A percentile compares a stretch with the other conserved stretches of the same genome.
These are phyloP conservation scores for Halophytophthora polymorphica DNA, from an alignment of 352 stramenopile genomes.

Conservation along the genomic window DNA sequence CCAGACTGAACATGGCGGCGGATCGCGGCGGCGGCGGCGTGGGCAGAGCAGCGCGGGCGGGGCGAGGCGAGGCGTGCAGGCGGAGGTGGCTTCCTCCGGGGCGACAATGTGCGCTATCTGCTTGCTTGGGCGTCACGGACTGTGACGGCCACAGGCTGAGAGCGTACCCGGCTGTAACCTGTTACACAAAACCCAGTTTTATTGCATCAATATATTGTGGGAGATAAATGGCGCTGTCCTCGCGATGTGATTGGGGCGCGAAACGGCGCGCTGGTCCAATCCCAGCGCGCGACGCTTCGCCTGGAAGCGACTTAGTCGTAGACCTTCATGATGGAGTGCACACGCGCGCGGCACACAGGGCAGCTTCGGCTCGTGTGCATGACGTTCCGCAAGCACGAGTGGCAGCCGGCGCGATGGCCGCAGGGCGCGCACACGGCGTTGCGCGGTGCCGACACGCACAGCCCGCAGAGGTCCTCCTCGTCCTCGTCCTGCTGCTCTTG, in stretches of 20 bases:
- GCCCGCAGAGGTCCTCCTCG: conserved; percentile 28
- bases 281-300: too few species aligned
- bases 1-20: conserved; percentile 73
- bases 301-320: conserved; percentile 38
- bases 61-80: too few species aligned
- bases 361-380: conserved; percentile 32
- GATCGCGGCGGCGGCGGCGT: neutral
- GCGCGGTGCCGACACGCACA: conserved; percentile 42
- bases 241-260: too few species aligned
- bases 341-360: conserved; percentile 39
- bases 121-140: neutral
- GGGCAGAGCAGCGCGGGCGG: neutral
- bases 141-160: conserved; percentile 1
- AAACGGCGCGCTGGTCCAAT: too few species aligned
- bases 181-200: too few species aligned
- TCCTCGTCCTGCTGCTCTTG: conserved; percentile 5
- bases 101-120: too few species aligned
- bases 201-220: too few species aligned
- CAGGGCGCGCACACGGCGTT: conserved; percentile 55
- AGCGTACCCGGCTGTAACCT: too few species aligned
- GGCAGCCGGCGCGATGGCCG: conserved; percentile 48
- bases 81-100: too few species aligned
- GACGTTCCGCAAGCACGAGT: conserved; percentile 34
- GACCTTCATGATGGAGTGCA: conserved; percentile 46
- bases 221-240: too few species aligned